A percentile compares a stretch with the other conserved stretches of the same genome.
Evolutionary conservation across 176 grass and related monocot species (phyloP).

Genomic region (Musa itinerans): DNA sequence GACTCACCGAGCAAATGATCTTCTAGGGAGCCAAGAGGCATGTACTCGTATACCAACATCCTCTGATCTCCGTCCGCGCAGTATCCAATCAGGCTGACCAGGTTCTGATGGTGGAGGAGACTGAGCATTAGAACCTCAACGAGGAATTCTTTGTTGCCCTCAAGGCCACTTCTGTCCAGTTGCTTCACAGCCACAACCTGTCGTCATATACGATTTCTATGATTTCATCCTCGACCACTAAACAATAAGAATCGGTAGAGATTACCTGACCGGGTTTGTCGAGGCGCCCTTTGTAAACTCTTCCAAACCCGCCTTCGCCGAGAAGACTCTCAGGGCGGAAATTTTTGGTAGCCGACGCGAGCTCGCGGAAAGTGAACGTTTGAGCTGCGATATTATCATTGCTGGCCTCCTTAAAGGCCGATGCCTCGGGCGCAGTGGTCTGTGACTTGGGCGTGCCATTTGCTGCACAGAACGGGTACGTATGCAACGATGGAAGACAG

Average conservation of each 20-base stretch:
- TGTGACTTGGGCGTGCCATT: conserved; percentile 18
- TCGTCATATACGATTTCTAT: no score
- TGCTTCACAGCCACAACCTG: conserved; percentile 86
- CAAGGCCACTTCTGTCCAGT: conserved; percentile 59
- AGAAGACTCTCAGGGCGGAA: conserved; percentile 50
- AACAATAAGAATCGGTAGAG: not conserved
- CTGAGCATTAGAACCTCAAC: conserved; percentile 82
- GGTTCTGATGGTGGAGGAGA: conserved; percentile 67
- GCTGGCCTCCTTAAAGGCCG: conserved; percentile 7
- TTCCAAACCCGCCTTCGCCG: conserved; percentile 86
- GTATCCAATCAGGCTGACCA: conserved; percentile 84
- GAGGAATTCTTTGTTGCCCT: conserved; percentile 78
- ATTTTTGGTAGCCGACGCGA: conserved; percentile 60
- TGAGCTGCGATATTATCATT: conserved; percentile 36
- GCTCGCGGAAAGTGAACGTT: conserved; percentile 69
- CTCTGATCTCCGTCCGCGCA: conserved; percentile 83
- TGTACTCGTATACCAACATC: conserved; percentile 83
- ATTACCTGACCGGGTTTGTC: conserved; percentile 49
- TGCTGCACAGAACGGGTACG: conserved; percentile 21
- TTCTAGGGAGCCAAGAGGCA: conserved; percentile 69
- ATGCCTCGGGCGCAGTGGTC: conserved; percentile 18
- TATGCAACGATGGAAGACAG: no score
- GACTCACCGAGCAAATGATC: conserved; percentile 61
- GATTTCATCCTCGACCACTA: not conserved
- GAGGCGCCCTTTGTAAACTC: conserved; percentile 77